Conservation (phyloP, 192 early-diverging fungal species). For the Glomus cerebriforme region DNA sequence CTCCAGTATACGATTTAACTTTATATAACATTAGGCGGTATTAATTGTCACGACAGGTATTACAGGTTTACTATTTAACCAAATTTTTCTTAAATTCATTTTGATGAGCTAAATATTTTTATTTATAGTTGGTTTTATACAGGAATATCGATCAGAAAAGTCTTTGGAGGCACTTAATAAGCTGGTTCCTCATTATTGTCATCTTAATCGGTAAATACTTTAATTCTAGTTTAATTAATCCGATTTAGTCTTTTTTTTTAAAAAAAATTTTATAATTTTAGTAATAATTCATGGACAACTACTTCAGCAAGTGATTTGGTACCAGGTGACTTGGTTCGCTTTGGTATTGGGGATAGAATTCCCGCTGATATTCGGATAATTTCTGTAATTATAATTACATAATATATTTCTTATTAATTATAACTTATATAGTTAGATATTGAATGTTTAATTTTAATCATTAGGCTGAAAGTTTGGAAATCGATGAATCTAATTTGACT, state of each 20-base stretch:
- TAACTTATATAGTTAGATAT: background rate
- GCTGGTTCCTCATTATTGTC: conserved; percentile 83
- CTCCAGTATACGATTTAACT: background rate
- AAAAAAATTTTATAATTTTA: conserved; percentile 20
- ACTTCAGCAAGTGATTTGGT: conserved; percentile 84
- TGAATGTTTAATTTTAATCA: conserved; percentile 12
- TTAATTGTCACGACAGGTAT: conserved; percentile 50
- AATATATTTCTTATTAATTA: background rate
- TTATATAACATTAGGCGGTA: conserved; percentile 37
- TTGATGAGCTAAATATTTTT: background rate
- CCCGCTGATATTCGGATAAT: conserved; percentile 91
- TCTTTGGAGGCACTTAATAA: conserved; percentile 83
- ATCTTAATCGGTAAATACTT: conserved; percentile 66
- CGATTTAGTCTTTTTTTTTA: background rate
- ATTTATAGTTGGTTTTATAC: conserved; percentile 77
- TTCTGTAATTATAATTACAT: conserved; percentile 26
- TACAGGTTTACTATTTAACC: background rate
- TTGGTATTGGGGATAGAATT: conserved; percentile 88
- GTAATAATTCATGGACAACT: conserved; percentile 56
- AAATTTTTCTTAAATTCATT: background rate
- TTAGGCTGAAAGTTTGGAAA: conserved; percentile 74
- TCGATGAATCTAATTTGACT: conserved; percentile 91
- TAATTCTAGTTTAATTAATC: background rate
- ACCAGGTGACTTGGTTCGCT: conserved; percentile 87
- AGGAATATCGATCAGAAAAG: conserved; percentile 86